These are phyloP conservation scores for Dioscorea cayenensis DNA, from an alignment of 116 monocot species.

Conservation along the genomic window DNA sequence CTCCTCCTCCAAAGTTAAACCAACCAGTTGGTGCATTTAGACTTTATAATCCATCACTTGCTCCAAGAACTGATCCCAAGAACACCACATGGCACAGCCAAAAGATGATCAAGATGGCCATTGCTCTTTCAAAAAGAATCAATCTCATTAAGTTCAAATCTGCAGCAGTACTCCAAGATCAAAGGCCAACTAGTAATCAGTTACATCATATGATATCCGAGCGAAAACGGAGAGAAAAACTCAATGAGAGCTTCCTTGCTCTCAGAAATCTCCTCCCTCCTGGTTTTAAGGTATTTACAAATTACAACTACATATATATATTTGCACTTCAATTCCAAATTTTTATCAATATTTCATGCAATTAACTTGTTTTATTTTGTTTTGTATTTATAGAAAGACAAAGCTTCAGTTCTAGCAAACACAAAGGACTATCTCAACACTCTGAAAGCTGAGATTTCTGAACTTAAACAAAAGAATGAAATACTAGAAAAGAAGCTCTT, in stretches of 20 bases:
- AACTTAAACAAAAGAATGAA: conserved; percentile 62
- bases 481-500: conserved; percentile 26
- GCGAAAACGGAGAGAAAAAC: conserved; percentile 59
- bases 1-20: neutral
- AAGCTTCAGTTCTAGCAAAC: conserved; percentile 60
- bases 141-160: conserved; percentile 5
- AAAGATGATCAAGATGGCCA: conserved; percentile 39
- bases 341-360: too few relatives aligned
- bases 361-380: neutral
- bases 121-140: conserved; percentile 35
- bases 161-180: neutral
- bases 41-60: conserved; percentile 19
- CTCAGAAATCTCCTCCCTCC: conserved; percentile 56
- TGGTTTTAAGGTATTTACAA: conserved; percentile 54
- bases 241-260: conserved; percentile 54
- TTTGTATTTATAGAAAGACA: conserved; percentile 51
- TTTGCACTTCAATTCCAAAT: neutral
- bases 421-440: conserved; percentile 48
- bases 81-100: conserved; percentile 12
- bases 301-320: neutral
- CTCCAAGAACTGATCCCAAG: neutral
- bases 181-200: conserved; percentile 30
- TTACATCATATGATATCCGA: conserved; percentile 86
- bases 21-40: conserved; percentile 25
- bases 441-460: conserved; percentile 45